These are phyloP conservation scores for Eucalyptus marginata DNA, from an alignment of 345 rosid species.

Conservation along the genomic window DNA sequence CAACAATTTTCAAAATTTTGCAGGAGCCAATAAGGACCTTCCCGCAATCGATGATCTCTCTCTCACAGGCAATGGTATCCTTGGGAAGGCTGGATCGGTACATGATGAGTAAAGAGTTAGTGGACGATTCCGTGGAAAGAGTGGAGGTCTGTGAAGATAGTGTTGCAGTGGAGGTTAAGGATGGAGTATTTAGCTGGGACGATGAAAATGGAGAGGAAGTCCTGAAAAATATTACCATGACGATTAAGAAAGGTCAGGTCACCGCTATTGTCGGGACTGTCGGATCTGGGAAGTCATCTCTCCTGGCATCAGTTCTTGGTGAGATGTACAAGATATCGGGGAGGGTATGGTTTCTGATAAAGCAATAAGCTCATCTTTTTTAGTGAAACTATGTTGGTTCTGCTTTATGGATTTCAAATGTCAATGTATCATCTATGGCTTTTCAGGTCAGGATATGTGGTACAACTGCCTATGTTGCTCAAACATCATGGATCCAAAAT, in stretches of 20 bases:
- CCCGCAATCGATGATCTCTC: slow-evolving; percentile 89
- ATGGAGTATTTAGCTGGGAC: slow-evolving; percentile 80
- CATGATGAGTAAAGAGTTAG: slow-evolving; percentile 76
- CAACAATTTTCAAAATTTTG: slow-evolving; percentile 77
- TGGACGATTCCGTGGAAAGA: slow-evolving; percentile 48
- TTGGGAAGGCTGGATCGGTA: slow-evolving; percentile 61
- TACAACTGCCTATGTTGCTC: slow-evolving; percentile 83
- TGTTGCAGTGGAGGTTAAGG: slow-evolving; percentile 50
- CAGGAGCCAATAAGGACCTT: slow-evolving; percentile 85
- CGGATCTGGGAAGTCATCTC: slow-evolving; percentile 90
- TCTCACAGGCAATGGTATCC: slow-evolving; percentile 92
- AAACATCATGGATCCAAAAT: slow-evolving; percentile 90
- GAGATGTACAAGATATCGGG: slow-evolving; percentile 90
- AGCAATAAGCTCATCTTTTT: neutral
- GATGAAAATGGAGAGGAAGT: slow-evolving; percentile 49
- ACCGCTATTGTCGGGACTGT: slow-evolving; percentile 88
- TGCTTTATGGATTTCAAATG: neutral
- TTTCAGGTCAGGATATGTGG: slow-evolving; percentile 72
- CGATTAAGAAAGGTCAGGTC: slow-evolving; percentile 67
- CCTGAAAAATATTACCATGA: slow-evolving; percentile 46
- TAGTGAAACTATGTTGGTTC: neutral
- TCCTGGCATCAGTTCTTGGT: slow-evolving; percentile 79
- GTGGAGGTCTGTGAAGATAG: slow-evolving; percentile 32
- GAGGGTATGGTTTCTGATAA: slow-evolving; percentile 24
- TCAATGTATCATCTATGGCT: neutral